These are phyloP conservation scores for Elaeagnus macrophylla DNA, from an alignment of 306 rosid species.

Conservation along the genomic window DNA sequence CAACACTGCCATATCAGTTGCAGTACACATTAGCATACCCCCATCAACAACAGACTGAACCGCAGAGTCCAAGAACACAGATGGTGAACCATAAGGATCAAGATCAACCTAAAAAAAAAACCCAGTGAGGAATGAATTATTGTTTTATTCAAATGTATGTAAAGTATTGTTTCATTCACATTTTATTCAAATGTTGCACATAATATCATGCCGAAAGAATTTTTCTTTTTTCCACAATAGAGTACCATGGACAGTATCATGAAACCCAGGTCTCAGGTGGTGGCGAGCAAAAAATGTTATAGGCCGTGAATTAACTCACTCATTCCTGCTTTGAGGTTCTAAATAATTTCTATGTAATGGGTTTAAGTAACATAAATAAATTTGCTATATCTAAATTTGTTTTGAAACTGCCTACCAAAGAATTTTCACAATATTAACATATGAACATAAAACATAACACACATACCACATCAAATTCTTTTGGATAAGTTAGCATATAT, in stretches of 20 bases:
- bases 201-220: neutral
- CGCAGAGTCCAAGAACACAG: conserved; percentile 92
- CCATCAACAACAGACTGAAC: conserved; percentile 95
- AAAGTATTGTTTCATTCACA: conserved; percentile 11
- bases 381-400: too few relatives aligned
- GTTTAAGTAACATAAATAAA: neutral
- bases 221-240: neutral
- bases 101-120: conserved; percentile 74
- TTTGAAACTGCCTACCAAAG: too few relatives aligned
- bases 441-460: conserved; percentile 8
- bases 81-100: conserved; percentile 98
- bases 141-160: too few relatives aligned
- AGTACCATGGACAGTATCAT: neutral
- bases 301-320: too few relatives aligned
- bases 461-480: conserved; percentile 90
- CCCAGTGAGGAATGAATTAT: conserved; percentile 1
- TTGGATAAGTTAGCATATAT: conserved; percentile 87
- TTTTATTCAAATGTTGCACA: neutral
- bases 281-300: neutral
- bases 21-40: conserved; percentile 95
- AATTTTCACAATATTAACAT: neutral
- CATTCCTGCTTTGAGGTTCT: neutral
- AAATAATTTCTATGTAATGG: neutral
- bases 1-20: conserved; percentile 97
- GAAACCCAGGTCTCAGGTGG: neutral